A percentile compares a stretch with the other conserved stretches of the same genome.
Conservation (phyloP, 2,329 filamentous ascomycete genomes). For the Phialophora chinensis region DNA sequence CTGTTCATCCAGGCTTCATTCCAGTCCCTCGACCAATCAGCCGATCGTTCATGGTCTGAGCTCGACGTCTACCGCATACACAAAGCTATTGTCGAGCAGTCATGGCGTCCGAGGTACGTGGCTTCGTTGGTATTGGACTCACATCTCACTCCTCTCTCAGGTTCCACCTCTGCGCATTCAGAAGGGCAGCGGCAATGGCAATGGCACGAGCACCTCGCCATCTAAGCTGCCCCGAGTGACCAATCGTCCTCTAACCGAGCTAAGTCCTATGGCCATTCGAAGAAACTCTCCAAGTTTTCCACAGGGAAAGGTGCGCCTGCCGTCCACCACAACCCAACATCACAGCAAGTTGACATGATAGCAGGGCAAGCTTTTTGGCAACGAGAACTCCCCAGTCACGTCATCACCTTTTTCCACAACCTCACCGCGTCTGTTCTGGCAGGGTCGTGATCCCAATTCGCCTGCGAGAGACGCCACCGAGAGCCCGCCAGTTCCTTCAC, state of each 20-base stretch:
- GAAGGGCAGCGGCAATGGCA: conserved; percentile 42
- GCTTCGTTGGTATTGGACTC: conserved; percentile 26
- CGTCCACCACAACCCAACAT: background rate
- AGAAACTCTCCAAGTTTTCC: conserved; percentile 94
- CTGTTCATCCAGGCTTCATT: conserved; percentile 23
- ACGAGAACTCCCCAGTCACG: conserved; percentile 83
- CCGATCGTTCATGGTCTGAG: conserved; percentile 37
- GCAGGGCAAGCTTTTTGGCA: conserved; percentile 58
- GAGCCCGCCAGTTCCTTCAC: conserved; percentile 67
- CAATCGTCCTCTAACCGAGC: conserved; percentile 81
- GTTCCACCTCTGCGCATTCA: conserved; percentile 44
- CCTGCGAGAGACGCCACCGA: conserved; percentile 70
- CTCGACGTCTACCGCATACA: conserved; percentile 27
- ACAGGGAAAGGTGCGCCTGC: conserved; percentile 69
- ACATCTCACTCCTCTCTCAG: conserved; percentile 30
- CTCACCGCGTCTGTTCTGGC: conserved; percentile 91
- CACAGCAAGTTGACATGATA: conserved; percentile 21
- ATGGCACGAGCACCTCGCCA: conserved; percentile 57
- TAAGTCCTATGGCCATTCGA: conserved; percentile 82
- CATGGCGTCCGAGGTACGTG: conserved; percentile 39
- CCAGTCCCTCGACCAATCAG: conserved; percentile 1
- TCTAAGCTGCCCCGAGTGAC: conserved; percentile 66
- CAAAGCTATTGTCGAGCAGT: conserved; percentile 37
- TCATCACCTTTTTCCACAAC: conserved; percentile 71
- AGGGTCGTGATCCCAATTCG: conserved; percentile 72